A percentile compares a stretch with the other conserved stretches of the same genome.
phyloP scores from a whole-genome alignment of 2,329 filamentous ascomycete species.

The Alternaria ethzedia region DNA sequence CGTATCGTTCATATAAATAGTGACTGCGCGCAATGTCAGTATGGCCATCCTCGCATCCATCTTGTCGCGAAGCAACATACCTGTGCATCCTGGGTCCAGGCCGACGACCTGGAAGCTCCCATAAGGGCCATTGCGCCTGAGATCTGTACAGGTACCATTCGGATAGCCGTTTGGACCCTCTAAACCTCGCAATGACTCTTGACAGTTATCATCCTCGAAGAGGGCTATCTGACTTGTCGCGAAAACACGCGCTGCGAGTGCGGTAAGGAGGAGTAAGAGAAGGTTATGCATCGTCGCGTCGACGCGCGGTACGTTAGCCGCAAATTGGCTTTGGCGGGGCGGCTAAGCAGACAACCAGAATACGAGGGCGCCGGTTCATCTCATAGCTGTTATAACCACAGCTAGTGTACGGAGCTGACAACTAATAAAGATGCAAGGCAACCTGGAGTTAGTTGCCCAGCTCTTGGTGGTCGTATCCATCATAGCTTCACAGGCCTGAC shows the following conservation, averaged over 20 bases:
- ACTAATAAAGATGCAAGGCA: neutral
- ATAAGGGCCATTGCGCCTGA: conserved; percentile 17
- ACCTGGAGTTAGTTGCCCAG: neutral
- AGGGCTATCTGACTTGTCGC: conserved; percentile 14
- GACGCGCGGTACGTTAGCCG: neutral
- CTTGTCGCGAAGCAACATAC: conserved; percentile 12
- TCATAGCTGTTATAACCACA: conserved; percentile 3
- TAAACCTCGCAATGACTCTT: conserved; percentile 12
- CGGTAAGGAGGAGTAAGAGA: neutral
- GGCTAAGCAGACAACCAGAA: neutral
- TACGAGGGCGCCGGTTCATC: neutral
- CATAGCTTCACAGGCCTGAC: neutral
- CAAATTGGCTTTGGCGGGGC: neutral
- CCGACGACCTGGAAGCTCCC: conserved; percentile 33
- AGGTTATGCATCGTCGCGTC: neutral
- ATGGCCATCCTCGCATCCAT: neutral
- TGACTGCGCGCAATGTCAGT: neutral
- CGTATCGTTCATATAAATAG: conserved; percentile 8
- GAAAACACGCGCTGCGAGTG: neutral
- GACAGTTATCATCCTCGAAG: conserved; percentile 16
- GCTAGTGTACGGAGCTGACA: neutral
- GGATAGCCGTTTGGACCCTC: conserved; percentile 25
- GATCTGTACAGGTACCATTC: conserved; percentile 21
- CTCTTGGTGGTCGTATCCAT: neutral
- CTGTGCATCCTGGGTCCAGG: conserved; percentile 32